Evolutionary conservation across 2,329 filamentous ascomycete genomes (phyloP), one percentile per base, ranked within the genome.

Genomic region (Talaromyces funiculosus): DNA sequence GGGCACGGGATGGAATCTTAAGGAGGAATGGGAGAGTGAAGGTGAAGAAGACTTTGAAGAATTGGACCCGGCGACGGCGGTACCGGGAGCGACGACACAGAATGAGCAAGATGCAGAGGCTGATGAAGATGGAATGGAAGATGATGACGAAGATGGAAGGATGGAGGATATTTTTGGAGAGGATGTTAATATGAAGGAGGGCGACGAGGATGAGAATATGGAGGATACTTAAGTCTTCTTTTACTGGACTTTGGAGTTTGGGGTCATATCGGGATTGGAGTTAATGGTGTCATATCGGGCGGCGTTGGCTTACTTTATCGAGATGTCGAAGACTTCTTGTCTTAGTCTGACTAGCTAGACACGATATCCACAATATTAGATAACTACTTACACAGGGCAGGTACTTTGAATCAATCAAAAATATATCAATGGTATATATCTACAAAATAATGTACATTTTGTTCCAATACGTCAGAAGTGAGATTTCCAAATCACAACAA

Each of bases 11-110:
- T 85, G 82, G 83, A 77, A 78, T 38, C 70, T 85, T 72, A 80
- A 78, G 69, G 81, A 84, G 61, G 81, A 83, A 67, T 84, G 82
- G 82, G 81, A 83, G 57, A 81, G 79, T 66, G 81, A 84, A 56
- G 78, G 75, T 0, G 80, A 82, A 59, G 78, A 79, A 64, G 77
- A 78, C 24, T 56, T 61, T 26, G 61, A 63, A 3, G 58, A 61
- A 26, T 12, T 18, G 5, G 56, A 40, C 29, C 45, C 43, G 8
- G 33, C 63, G 43, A 37, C 58, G 16, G 43, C 33, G 12, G 33
- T 59, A 42, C 58, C 64, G 53, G 51, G 64, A 37, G 63, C 42
- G 20, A 18, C 58, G 53, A 68, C 63, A 42, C 61, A 63, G 49
- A 67, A 65, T 42, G 73, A 69, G 20, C 72, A 66, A 12, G 70